These are phyloP conservation scores for Talaromyces sp. DNA, from an alignment of 2,329 filamentous ascomycete genomes.

Conservation along the genomic window DNA sequence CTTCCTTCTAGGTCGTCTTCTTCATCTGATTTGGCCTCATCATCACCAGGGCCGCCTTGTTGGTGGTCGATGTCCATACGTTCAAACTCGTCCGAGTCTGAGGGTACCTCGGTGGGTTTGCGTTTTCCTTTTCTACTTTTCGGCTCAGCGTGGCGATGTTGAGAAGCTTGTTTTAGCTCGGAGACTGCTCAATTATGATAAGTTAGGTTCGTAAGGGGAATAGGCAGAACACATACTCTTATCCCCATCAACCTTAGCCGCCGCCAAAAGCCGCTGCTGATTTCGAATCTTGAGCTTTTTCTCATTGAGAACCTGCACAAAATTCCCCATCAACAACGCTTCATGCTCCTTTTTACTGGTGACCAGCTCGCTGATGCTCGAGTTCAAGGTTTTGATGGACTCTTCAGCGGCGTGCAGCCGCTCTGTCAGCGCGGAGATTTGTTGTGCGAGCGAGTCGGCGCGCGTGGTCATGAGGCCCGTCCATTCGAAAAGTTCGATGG, in stretches of 20 bases:
- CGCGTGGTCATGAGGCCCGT: slow-evolving; percentile 44
- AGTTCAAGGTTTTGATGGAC: slow-evolving; percentile 48
- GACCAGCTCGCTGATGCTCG: slow-evolving; percentile 56
- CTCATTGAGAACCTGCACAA: slow-evolving; percentile 55
- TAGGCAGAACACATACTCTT: slow-evolving; percentile 24
- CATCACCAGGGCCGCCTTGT: neutral
- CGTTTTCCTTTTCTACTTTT: slow-evolving; percentile 24
- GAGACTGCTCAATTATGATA: slow-evolving; percentile 18
- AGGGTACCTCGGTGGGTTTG: slow-evolving; percentile 19
- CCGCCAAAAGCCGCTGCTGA: slow-evolving; percentile 53
- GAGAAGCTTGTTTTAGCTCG: slow-evolving; percentile 16
- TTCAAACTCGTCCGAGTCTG: slow-evolving; percentile 33
- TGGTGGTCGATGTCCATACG: slow-evolving; percentile 29
- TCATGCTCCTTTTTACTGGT: slow-evolving; percentile 55
- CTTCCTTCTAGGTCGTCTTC: slow-evolving; percentile 23
- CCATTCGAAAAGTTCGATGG: slow-evolving; percentile 57
- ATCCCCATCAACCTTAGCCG: slow-evolving; percentile 42
- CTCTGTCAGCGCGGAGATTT: slow-evolving; percentile 38
- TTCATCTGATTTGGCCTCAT: slow-evolving; percentile 12
- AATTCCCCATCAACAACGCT: slow-evolving; percentile 54
- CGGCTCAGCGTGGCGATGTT: slow-evolving; percentile 10
- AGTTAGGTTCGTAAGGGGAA: neutral
- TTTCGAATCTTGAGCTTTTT: slow-evolving; percentile 64
- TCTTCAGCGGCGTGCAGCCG: slow-evolving; percentile 43
- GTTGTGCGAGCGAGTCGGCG: slow-evolving; percentile 37